These are phyloP conservation scores for Sophora flavescens DNA, from an alignment of 306 rosid species.

Conservation along the genomic window DNA sequence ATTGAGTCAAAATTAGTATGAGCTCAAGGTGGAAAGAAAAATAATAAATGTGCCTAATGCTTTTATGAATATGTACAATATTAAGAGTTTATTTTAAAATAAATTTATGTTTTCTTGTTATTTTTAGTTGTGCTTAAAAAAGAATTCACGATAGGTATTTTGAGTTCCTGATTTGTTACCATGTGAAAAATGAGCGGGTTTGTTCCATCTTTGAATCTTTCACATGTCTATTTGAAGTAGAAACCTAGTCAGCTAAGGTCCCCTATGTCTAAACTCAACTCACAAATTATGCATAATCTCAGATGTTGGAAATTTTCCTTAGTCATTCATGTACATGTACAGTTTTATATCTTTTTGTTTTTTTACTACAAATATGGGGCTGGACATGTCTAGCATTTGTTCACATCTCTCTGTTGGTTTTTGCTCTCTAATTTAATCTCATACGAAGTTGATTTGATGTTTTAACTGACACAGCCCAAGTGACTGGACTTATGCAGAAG, in stretches of 20 bases:
- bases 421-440: conserved; percentile 18
- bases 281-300: conserved; percentile 12
- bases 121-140: background rate
- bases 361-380: background rate
- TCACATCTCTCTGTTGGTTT: conserved; percentile 22
- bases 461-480: conserved; percentile 71
- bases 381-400: background rate
- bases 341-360: background rate
- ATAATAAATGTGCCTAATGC: background rate
- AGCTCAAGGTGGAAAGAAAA: conserved; percentile 1
- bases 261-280: background rate
- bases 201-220: conserved; percentile 20
- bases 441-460: conserved; percentile 50
- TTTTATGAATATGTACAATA: conserved; percentile 18
- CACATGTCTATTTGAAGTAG: background rate
- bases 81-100: conserved; percentile 15
- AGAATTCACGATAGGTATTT: background rate
- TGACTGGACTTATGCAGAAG: conserved; percentile 92
- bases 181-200: background rate
- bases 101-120: background rate
- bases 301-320: background rate
- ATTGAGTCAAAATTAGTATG: conserved; percentile 4
- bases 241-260: background rate
- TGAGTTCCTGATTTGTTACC: conserved; percentile 1
- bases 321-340: background rate